phyloP scores from a whole-genome alignment of 805 yeast species.

The Millerozyma miso region DNA sequence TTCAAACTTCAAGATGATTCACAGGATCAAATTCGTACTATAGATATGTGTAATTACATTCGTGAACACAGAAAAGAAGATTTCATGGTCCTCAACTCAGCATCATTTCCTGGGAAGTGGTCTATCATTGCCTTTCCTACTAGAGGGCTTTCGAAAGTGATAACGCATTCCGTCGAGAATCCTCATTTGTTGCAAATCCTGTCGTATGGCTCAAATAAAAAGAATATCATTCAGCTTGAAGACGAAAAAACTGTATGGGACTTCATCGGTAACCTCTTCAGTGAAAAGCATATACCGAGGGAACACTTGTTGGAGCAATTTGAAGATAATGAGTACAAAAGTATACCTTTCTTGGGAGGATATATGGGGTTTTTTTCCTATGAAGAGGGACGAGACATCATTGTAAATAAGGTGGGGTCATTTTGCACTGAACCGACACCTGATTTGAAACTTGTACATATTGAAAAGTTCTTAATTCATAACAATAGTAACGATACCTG shows the following conservation, averaged over 20 bases:
- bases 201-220: slow-evolving; percentile 20
- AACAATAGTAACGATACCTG: slow-evolving; percentile 45
- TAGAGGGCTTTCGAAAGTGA: slow-evolving; percentile 36
- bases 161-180: slow-evolving; percentile 59
- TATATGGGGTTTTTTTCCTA: slow-evolving; percentile 81
- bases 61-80: slow-evolving; percentile 27
- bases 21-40: slow-evolving; percentile 21
- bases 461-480: slow-evolving; percentile 59
- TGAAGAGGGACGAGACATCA: slow-evolving; percentile 69
- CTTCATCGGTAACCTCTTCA: slow-evolving; percentile 47
- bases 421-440: slow-evolving; percentile 43
- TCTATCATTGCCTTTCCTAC: slow-evolving; percentile 76
- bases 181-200: slow-evolving; percentile 19
- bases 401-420: slow-evolving; percentile 29
- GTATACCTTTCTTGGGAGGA: slow-evolving; percentile 87
- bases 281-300: slow-evolving; percentile 27
- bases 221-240: slow-evolving; percentile 2
- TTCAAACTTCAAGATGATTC: slow-evolving; percentile 7
- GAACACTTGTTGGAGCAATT: slow-evolving; percentile 17
- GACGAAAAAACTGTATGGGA: slow-evolving; percentile 45
- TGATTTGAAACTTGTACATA: slow-evolving; percentile 69
- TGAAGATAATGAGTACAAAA: slow-evolving; percentile 16
- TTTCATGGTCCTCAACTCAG: slow-evolving; percentile 67
- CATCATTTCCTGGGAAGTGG: slow-evolving; percentile 83
- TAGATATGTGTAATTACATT: slow-evolving; percentile 51